Conservation (phyloP, 352 stramenopile genomes). For the Globisporangium viniferum region DNA sequence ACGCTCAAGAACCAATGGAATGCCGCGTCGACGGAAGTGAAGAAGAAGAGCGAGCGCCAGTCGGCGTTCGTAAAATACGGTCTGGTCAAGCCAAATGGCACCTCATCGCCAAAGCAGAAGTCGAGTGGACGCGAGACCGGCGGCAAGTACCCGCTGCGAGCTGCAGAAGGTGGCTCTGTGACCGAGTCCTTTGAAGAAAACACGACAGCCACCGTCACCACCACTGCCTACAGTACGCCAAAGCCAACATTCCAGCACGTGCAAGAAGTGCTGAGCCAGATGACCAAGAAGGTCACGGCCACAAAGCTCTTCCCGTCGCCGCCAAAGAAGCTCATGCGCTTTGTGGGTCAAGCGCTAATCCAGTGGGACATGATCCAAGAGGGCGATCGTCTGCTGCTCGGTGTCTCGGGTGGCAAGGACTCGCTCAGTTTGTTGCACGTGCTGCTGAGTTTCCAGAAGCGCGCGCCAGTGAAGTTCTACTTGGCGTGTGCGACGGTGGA, state of each 20-base stretch:
- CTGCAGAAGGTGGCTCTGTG: constrained; percentile 13
- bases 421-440: constrained; percentile 96
- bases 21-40: not conserved
- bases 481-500: constrained; percentile 96
- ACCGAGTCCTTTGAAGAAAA: not conserved
- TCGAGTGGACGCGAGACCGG: constrained; percentile 26
- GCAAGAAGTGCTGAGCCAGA: constrained; percentile 37
- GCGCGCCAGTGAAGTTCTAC: constrained; percentile 93
- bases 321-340: constrained; percentile 77
- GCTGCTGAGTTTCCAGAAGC: constrained; percentile 92
- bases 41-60: not conserved
- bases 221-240: constrained; percentile 9
- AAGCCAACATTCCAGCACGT: constrained; percentile 30
- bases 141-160: constrained; percentile 55
- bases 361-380: constrained; percentile 97
- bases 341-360: constrained; percentile 87
- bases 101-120: constrained; percentile 22
- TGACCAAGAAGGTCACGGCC: constrained; percentile 43
- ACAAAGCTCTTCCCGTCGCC: constrained; percentile 59
- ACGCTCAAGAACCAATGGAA: not conserved
- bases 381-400: constrained; percentile 93
- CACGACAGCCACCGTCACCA: not conserved
- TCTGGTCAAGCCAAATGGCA: constrained; percentile 3
- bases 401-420: constrained; percentile 97
- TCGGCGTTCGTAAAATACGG: constrained; percentile 12